phyloP scores from a whole-genome alignment of 1,284 basidiomycete species.

The Apiotrichum domesticum region DNA sequence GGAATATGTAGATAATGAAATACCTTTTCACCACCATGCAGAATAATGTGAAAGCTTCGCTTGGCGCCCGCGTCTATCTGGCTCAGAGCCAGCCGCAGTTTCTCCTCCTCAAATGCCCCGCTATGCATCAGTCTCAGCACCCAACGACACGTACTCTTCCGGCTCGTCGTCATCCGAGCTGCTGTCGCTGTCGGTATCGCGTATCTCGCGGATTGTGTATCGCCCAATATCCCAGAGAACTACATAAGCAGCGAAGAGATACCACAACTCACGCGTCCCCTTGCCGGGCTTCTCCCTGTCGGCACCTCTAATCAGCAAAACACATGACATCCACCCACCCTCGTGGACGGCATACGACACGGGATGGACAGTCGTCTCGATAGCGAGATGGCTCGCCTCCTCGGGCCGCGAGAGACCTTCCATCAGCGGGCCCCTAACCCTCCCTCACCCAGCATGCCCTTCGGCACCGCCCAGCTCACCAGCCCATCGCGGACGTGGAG shows the following conservation, averaged over 20 bases:
- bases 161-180: background rate
- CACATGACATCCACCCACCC: constrained; percentile 52
- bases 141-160: background rate
- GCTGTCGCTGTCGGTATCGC: constrained; percentile 18
- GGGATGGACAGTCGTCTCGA: constrained; percentile 36
- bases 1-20: too few relatives aligned
- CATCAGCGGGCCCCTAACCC: background rate
- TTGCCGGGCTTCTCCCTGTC: constrained; percentile 54
- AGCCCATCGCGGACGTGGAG: constrained; percentile 33
- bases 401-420: background rate
- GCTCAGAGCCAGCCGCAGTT: background rate
- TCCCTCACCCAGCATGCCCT: constrained; percentile 29
- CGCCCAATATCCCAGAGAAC: constrained; percentile 39
- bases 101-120: constrained; percentile 5
- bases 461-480: constrained; percentile 36
- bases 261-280: constrained; percentile 25
- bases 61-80: background rate
- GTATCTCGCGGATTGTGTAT: constrained; percentile 22
- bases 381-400: constrained; percentile 21
- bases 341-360: constrained; percentile 62
- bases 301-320: too few relatives aligned
- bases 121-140: background rate
- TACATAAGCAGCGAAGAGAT: constrained; percentile 3
- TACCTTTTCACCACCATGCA: constrained; percentile 6
- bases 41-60: constrained; percentile 4